Conservation (phyloP, 768 basidiomycete species). For the Termitomyces sp. region DNA sequence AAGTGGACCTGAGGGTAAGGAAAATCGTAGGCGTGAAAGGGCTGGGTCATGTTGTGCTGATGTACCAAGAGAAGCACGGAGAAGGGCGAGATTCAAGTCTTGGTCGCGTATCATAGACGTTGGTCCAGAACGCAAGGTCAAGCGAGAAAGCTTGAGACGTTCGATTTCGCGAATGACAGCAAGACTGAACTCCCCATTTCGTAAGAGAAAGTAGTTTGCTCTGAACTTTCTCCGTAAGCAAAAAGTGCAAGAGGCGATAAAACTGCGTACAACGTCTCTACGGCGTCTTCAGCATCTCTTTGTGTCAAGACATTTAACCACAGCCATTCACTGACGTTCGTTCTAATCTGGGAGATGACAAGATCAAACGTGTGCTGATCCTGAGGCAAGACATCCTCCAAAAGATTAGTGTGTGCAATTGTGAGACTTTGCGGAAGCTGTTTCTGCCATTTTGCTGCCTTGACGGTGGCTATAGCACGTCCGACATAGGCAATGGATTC, state of each 20-base stretch:
- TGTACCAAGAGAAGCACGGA: conserved; percentile 86
- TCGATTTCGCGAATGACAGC: conserved; percentile 85
- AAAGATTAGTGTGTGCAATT: conserved; percentile 55
- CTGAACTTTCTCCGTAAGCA: conserved; percentile 32
- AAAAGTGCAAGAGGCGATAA: neutral
- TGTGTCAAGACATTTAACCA: conserved; percentile 87
- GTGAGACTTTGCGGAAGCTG: conserved; percentile 69
- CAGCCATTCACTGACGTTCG: conserved; percentile 87
- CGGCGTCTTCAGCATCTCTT: conserved; percentile 77
- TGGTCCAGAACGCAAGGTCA: conserved; percentile 60
- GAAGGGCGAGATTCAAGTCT: conserved; percentile 80
- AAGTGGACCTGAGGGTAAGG: conserved; percentile 75
- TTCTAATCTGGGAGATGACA: conserved; percentile 69
- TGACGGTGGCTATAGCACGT: conserved; percentile 80
- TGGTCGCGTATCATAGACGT: conserved; percentile 84
- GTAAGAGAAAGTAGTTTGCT: conserved; percentile 81
- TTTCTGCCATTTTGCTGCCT: conserved; percentile 71
- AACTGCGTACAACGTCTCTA: conserved; percentile 71
- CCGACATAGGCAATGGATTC: conserved; percentile 88
- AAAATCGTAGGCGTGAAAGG: conserved; percentile 67
- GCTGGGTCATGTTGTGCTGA: conserved; percentile 83
- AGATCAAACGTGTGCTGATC: conserved; percentile 75
- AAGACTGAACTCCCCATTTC: conserved; percentile 84
- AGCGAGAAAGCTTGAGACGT: conserved; percentile 71
- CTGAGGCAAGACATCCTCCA: conserved; percentile 67